Evolutionary conservation across 176 grass and related monocot species (phyloP).

Genomic region (Juncus effusus): DNA sequence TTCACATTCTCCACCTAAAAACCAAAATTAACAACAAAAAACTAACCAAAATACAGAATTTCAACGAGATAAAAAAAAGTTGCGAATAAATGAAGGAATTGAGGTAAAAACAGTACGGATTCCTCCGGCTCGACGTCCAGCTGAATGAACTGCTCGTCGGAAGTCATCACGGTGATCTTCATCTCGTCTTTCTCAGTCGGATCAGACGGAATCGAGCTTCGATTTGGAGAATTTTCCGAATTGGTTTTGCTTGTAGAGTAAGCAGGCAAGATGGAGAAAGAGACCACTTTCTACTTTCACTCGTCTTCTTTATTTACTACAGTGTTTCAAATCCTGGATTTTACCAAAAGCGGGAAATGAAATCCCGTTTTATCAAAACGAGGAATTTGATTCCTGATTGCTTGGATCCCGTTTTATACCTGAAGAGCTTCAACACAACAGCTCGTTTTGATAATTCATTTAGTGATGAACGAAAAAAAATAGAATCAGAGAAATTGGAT

Average conservation of each 20-base stretch:
- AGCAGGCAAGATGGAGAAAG: neutral
- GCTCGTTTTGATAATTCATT: too few species aligned
- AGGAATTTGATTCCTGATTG: too few species aligned
- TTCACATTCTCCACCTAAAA: constrained; percentile 96
- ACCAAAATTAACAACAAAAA: constrained; percentile 9
- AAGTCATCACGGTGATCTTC: constrained; percentile 93
- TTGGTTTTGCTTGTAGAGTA: constrained; percentile 24
- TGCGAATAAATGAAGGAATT: neutral
- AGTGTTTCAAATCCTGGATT: neutral
- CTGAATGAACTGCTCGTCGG: constrained; percentile 75
- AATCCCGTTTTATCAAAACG: too few species aligned
- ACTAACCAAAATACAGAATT: neutral
- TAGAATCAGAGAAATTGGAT: too few species aligned
- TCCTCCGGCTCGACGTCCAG: constrained; percentile 83
- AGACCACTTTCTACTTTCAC: neutral
- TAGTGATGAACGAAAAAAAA: too few species aligned
- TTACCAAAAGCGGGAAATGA: neutral
- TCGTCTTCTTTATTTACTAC: neutral
- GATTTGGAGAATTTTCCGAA: neutral
- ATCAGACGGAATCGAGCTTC: neutral
- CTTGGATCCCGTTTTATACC: too few species aligned
- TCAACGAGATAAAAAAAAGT: neutral
- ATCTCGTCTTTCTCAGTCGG: constrained; percentile 38
- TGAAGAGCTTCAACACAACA: too few species aligned
- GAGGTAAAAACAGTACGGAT: constrained; percentile 44